phyloP scores from a whole-genome alignment of 1,139 yeast genomes.

The Arxiozyma heterogenica region DNA sequence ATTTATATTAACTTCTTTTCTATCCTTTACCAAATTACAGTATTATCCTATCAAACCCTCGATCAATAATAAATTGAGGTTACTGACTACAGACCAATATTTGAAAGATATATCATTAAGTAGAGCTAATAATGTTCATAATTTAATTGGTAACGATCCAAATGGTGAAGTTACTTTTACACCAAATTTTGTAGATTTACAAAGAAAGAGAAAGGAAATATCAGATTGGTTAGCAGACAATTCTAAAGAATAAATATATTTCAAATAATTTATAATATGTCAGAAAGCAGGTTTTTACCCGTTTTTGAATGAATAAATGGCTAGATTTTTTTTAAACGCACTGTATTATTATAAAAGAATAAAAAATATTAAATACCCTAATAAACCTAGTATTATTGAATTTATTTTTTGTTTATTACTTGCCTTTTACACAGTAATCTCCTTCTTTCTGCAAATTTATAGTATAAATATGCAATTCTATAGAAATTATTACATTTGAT shows the following conservation, averaged over 20 bases:
- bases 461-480: too few species aligned
- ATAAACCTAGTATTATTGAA: too few species aligned
- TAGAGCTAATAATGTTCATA: slow-evolving; percentile 25
- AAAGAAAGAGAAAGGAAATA: slow-evolving; percentile 19
- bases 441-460: too few species aligned
- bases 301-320: too few species aligned
- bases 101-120: slow-evolving; percentile 24
- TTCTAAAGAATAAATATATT: slow-evolving; percentile 4
- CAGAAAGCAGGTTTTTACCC: too few species aligned
- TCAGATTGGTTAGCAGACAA: slow-evolving; percentile 14
- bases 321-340: too few species aligned
- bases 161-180: slow-evolving; percentile 26
- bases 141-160: slow-evolving; percentile 25
- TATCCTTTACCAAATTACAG: slow-evolving; percentile 21
- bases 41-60: slow-evolving; percentile 17
- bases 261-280: background rate
- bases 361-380: too few species aligned
- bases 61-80: slow-evolving; percentile 9
- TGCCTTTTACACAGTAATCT: too few species aligned
- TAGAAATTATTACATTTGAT: too few species aligned
- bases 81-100: slow-evolving; percentile 19
- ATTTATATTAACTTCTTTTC: slow-evolving; percentile 20
- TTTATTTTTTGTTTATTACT: too few species aligned
- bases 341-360: too few species aligned
- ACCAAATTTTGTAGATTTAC: slow-evolving; percentile 24